These are phyloP conservation scores for Themeda triandra DNA, from an alignment of 176 grass and related monocot genomes.

Conservation along the genomic window DNA sequence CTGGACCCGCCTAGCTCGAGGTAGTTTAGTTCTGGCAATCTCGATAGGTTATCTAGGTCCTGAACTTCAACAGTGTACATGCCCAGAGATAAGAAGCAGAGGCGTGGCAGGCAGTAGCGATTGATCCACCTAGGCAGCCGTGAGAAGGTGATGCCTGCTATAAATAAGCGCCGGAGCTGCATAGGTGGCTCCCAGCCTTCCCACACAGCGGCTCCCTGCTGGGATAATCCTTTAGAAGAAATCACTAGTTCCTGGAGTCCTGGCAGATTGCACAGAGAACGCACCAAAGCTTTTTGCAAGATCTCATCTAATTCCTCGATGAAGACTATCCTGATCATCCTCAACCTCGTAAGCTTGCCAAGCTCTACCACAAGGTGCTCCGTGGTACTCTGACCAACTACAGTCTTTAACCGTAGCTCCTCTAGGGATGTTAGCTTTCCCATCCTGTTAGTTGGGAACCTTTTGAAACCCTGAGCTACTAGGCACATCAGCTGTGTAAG, in stretches of 20 bases:
- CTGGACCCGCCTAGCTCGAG: too few species aligned
- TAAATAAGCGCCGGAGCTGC: too few species aligned
- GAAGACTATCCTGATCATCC: fast-evolving
- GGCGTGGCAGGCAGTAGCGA: too few species aligned
- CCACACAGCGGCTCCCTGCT: too few species aligned
- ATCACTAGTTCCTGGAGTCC: neutral
- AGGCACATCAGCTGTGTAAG: neutral
- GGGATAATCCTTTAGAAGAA: too few species aligned
- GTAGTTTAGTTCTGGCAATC: too few species aligned
- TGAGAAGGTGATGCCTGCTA: too few species aligned
- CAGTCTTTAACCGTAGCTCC: neutral
- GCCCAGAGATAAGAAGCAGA: too few species aligned
- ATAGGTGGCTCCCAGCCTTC: too few species aligned
- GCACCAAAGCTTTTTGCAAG: neutral
- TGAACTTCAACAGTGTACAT: too few species aligned
- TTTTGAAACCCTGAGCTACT: neutral
- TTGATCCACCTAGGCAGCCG: too few species aligned
- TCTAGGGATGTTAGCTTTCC: neutral
- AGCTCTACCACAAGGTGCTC: neutral
- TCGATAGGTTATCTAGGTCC: too few species aligned
- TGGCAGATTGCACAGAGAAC: neutral
- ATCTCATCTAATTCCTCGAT: neutral
- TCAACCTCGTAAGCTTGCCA: neutral
- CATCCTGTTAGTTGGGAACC: neutral
- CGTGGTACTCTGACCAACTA: neutral